Percentiles rank a stretch among this genome's conserved stretches.
phyloP scores from a whole-genome alignment of 2,329 filamentous ascomycete genomes.

The Claviceps arundinis region DNA sequence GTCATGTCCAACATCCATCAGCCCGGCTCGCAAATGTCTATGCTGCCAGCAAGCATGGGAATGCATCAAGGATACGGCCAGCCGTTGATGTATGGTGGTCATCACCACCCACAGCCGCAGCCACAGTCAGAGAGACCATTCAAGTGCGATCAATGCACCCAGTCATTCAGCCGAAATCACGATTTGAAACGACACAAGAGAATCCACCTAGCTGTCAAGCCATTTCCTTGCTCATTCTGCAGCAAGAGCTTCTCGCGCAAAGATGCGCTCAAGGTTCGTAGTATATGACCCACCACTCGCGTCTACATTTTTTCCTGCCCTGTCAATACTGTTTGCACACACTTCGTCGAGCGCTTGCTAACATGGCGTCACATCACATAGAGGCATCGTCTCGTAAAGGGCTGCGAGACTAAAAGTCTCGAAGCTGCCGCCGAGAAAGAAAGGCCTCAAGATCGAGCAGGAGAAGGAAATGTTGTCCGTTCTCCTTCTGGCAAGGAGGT shows the following conservation, averaged over 20 bases:
- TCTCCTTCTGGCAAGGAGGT: constrained; percentile 4
- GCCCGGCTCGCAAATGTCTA: constrained; percentile 56
- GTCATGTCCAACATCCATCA: constrained; percentile 70
- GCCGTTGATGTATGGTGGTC: constrained; percentile 47
- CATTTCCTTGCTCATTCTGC: constrained; percentile 80
- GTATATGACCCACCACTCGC: not conserved
- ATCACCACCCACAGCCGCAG: constrained; percentile 34
- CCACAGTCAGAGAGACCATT: constrained; percentile 68
- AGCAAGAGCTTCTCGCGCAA: constrained; percentile 96
- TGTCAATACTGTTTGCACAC: not conserved
- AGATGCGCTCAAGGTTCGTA: constrained; percentile 82
- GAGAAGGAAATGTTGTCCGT: constrained; percentile 6
- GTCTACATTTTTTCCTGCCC: not conserved
- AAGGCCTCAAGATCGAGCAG: constrained; percentile 3
- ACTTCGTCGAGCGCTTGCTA: not conserved
- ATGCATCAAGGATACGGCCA: constrained; percentile 41
- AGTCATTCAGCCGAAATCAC: constrained; percentile 93
- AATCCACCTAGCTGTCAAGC: constrained; percentile 91
- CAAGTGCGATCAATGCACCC: constrained; percentile 83
- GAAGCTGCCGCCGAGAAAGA: constrained; percentile 14
- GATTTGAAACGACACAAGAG: constrained; percentile 92
- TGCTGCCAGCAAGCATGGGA: constrained; percentile 46
- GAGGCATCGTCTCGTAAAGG: constrained; percentile 52
- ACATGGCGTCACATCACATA: constrained; percentile 15
- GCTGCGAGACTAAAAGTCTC: constrained; percentile 32